Percentiles rank a stretch among this genome's conserved stretches.
phyloP scores from a whole-genome alignment of 108 stramenopile species.

The Aurantiochytrium sp. region DNA sequence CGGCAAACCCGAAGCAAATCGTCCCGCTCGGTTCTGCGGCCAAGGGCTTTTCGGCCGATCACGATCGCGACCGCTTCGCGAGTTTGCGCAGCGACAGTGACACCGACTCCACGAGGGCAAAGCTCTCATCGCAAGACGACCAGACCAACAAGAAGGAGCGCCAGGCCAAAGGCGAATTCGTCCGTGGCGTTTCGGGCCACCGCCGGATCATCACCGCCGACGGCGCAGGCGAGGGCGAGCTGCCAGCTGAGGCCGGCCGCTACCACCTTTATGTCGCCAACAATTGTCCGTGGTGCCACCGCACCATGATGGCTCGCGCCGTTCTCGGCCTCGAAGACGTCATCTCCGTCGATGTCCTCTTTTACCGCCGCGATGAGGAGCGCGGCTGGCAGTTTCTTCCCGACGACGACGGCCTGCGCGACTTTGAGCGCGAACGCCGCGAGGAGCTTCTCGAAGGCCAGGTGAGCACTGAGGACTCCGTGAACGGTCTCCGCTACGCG shows the following conservation, averaged over 20 bases:
- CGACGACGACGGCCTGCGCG: background rate
- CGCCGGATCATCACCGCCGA: background rate
- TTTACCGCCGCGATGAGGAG: background rate
- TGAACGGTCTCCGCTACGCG: background rate
- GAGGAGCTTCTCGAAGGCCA: background rate
- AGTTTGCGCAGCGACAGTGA: background rate
- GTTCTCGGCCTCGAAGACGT: slow-evolving; percentile 51
- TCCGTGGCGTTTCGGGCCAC: slow-evolving; percentile 3
- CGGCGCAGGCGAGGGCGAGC: background rate
- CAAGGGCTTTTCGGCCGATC: background rate
- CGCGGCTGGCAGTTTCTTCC: slow-evolving; percentile 15
- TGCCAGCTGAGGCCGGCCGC: slow-evolving; percentile 56
- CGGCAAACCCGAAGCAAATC: background rate
- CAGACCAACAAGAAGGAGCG: background rate
- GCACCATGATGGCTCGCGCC: slow-evolving; percentile 54
- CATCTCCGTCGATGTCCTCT: slow-evolving; percentile 33
- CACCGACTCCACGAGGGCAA: background rate
- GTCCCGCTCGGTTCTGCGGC: background rate
- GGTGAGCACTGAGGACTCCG: slow-evolving; percentile 3
- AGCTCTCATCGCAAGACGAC: background rate
- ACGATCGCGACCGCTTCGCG: background rate
- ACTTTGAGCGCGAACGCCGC: background rate
- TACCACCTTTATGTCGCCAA: slow-evolving; percentile 87
- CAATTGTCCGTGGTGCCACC: slow-evolving; percentile 80
- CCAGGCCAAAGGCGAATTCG: background rate